Percentiles rank a stretch among this genome's conserved stretches.
Evolutionary conservation across 1,139 yeast genomes (phyloP).

Genomic region (Yamadazyma kanchanaburiensis): DNA sequence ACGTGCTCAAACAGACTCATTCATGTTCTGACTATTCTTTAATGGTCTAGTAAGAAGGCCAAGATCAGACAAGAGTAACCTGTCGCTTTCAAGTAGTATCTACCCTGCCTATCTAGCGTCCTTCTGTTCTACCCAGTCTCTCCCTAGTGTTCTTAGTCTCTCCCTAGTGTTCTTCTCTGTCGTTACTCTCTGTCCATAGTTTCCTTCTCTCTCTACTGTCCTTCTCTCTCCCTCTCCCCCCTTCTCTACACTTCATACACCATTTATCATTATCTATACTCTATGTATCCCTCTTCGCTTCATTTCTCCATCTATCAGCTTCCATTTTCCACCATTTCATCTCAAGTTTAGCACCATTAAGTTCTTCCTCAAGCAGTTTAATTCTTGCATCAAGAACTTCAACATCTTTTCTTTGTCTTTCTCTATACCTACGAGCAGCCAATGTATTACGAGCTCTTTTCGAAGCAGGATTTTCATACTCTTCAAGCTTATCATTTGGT

Average conservation of each 20-base stretch:
- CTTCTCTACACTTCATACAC: neutral
- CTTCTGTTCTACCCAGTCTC: too few species aligned
- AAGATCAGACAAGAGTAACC: too few species aligned
- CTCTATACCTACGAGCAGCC: conserved; percentile 19
- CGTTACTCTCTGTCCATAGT: too few species aligned
- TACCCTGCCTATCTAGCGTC: too few species aligned
- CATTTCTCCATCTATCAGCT: conserved; percentile 6
- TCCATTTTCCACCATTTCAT: conserved; percentile 20
- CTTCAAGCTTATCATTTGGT: neutral
- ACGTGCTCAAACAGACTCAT: too few species aligned
- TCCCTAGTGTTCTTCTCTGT: too few species aligned
- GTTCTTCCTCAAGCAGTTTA: conserved; percentile 14
- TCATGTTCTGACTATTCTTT: too few species aligned
- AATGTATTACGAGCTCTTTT: conserved; percentile 16
- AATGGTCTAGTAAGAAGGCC: too few species aligned
- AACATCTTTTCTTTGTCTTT: conserved; percentile 16
- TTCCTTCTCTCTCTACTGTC: too few species aligned
- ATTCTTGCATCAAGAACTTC: conserved; percentile 17
- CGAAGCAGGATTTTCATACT: conserved; percentile 2
- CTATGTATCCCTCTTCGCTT: conserved; percentile 2
- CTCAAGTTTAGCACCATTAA: conserved; percentile 12
- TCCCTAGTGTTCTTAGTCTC: too few species aligned
- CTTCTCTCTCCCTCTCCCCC: too few species aligned
- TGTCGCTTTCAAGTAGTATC: too few species aligned
- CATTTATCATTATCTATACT: neutral